These are phyloP conservation scores for Tylopilus sp. DNA, from an alignment of 1,284 basidiomycete genomes.

Conservation along the genomic window DNA sequence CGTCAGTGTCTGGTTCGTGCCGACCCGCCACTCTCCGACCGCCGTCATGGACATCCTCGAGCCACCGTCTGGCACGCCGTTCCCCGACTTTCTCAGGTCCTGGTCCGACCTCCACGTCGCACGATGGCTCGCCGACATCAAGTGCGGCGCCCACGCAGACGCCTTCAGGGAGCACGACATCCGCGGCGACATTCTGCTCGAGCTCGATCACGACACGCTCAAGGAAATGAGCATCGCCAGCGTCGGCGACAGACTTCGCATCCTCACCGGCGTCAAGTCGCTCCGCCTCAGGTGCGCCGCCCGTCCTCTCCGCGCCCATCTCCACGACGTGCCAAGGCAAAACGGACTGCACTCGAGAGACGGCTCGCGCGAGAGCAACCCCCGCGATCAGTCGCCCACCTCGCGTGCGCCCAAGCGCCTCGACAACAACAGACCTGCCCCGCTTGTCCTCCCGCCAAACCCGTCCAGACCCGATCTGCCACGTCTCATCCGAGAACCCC, in stretches of 20 bases:
- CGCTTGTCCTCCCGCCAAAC: slow-evolving; percentile 57
- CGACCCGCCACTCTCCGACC: too few relatives aligned
- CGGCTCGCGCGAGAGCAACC: slow-evolving; percentile 13
- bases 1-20: too few relatives aligned
- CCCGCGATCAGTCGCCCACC: slow-evolving; percentile 30
- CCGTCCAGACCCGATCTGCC: slow-evolving; percentile 58
- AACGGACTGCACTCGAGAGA: slow-evolving; percentile 24
- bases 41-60: slow-evolving; percentile 44
- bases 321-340: slow-evolving; percentile 8
- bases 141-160: slow-evolving; percentile 66
- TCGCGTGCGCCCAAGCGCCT: slow-evolving; percentile 41
- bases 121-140: slow-evolving; percentile 70
- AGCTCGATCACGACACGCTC: slow-evolving; percentile 81
- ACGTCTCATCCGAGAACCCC: slow-evolving; percentile 59
- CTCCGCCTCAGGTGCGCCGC: slow-evolving; percentile 60
- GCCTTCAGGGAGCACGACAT: slow-evolving; percentile 85
- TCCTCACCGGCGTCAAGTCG: slow-evolving; percentile 79
- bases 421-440: slow-evolving; percentile 62
- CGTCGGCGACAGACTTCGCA: slow-evolving; percentile 87
- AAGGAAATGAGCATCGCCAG: slow-evolving; percentile 87
- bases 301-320: slow-evolving; percentile 20
- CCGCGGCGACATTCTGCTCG: slow-evolving; percentile 82
- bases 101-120: slow-evolving; percentile 73
- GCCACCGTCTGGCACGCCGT: slow-evolving; percentile 56
- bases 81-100: slow-evolving; percentile 59